Evolutionary conservation across 2,329 filamentous ascomycete genomes (phyloP), one percentile per base, ranked within the genome.

Genomic region (Akanthomyces muscarius): DNA sequence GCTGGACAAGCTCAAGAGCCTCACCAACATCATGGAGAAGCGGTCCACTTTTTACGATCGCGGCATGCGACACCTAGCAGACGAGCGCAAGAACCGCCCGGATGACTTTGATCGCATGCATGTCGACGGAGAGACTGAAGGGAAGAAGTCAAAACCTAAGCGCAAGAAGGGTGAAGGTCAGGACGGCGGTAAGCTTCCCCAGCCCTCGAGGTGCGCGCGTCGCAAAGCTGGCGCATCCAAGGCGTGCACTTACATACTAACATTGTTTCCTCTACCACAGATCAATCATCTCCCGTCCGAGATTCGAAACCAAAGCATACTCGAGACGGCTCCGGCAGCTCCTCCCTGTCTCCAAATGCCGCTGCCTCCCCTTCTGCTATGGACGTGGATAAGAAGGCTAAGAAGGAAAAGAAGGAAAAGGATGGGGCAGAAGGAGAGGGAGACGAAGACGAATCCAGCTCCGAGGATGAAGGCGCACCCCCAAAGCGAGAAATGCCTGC

Each of bases 41-140:
- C 83, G 90, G 56, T 86, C 85, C 48, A 81, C 82, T 25, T 84
- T 86, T 66, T 92, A 88, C 73, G 89, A 93, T 70, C 83, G 85
- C 42, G 87, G 88, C 42, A 90, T 94, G 86, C 80, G 90, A 62
- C 81, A 90, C 67, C 78, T 92, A 62, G 85, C 87, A 7, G 81
- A 83, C 69, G 83, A 83, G 71, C 81, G 87, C 59, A 90, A 91
- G 73, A 83, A 86, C 48, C 78, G 83, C 66, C 77, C 81, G 38
- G 83, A 86, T 62, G 83, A 87, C 60, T 78, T 74, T 53, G 77
- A 85, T 66, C 73, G 78, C 63, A 76, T 77, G 64, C 80, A 80
- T 69, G 79, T 67, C 65, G 71, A 80, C 60, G 81, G 75, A 33
- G 83, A 84, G 51, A 79, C 79, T 65, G 79, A 81, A 59, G 74